Base-by-base conservation (phyloP, 31 red algal species). In the Endocladia muricata region DNA sequence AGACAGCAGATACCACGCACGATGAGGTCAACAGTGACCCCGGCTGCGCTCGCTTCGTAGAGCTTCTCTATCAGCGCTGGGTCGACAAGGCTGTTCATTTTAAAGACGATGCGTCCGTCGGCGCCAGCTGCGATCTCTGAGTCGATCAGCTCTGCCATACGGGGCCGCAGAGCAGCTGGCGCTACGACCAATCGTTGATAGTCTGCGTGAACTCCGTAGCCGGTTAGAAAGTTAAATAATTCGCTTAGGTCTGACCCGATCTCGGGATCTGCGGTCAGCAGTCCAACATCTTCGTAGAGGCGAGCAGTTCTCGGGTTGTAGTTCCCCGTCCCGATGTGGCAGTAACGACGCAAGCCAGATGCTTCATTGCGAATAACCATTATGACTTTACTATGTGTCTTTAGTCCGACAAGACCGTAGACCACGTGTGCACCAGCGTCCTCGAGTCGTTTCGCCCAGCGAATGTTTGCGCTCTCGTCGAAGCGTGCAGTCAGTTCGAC, bases 61-160 rank as follows among this genome's bases (percentile, higher is more conserved):
- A 98, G 86, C 29, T 89, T 67, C 81, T 31, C 77, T 60, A 1
- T 76, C 81, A 54, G 92, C 82, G 68, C 21, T 82, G 69, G 41
- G 94, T 91, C 15, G 87, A 81, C 28, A 98, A 70, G 5, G 78
- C 81, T n/a, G 64, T 98, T 98, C 83, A 94, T 86, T 68, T 98
- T 75, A 54, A 55, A 70, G 21, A 79, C 82, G 61, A 92, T 97
- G n/a, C n/a, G n/a, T n/a, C n/a, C n/a, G n/a, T n/a, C n/a, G n/a
- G n/a, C n/a, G n/a, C n/a, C n/a, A n/a, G n/a, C n/a, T n/a, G n/a
- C n/a, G n/a, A n/a, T n/a, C n/a, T n/a, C n/a, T n/a, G n/a, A n/a
- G n/a, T n/a, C n/a, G n/a, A n/a, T n/a, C n/a, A n/a, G n/a, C n/a
- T n/a, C n/a, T n/a, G n/a, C n/a, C n/a, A n/a, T n/a, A n/a, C n/a